Evolutionary conservation across 2,329 filamentous ascomycete genomes (phyloP).

Genomic region (Claviceps purpurea): DNA sequence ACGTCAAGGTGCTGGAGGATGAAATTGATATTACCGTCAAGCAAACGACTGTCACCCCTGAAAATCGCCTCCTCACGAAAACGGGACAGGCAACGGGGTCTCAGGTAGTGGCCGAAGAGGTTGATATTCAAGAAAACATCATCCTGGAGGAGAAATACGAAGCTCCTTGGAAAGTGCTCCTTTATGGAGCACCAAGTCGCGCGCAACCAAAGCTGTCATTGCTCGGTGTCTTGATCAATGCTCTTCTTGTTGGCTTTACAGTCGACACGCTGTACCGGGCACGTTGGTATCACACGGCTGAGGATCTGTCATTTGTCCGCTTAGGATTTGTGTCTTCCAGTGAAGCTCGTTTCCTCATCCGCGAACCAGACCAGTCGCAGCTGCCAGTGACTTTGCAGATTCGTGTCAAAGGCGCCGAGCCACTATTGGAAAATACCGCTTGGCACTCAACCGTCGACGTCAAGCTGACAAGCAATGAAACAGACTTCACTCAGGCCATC

Average conservation of each 20-base stretch:
- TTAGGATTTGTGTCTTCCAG: slow-evolving; percentile 75
- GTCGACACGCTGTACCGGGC: slow-evolving; percentile 70
- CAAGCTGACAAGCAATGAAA: slow-evolving; percentile 54
- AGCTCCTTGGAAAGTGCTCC: slow-evolving; percentile 48
- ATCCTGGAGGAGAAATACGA: slow-evolving; percentile 43
- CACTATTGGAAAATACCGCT: slow-evolving; percentile 39
- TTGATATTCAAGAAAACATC: slow-evolving; percentile 52
- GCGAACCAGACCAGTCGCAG: slow-evolving; percentile 64
- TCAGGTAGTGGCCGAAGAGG: slow-evolving; percentile 31
- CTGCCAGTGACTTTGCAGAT: slow-evolving; percentile 66
- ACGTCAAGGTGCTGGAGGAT: slow-evolving; percentile 46
- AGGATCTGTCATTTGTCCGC: slow-evolving; percentile 73
- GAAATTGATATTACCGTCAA: slow-evolving; percentile 43
- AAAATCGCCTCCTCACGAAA: slow-evolving; percentile 17
- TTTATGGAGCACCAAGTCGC: slow-evolving; percentile 64
- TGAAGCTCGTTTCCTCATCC: slow-evolving; percentile 67
- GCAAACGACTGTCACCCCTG: slow-evolving; percentile 25
- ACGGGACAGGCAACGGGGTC: slow-evolving; percentile 19
- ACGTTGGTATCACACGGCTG: slow-evolving; percentile 51
- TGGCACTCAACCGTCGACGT: slow-evolving; percentile 59
- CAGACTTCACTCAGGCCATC: slow-evolving; percentile 69
- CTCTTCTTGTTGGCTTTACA: slow-evolving; percentile 52
- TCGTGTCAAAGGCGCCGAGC: slow-evolving; percentile 36
- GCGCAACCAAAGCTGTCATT: slow-evolving; percentile 53
- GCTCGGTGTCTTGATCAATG: slow-evolving; percentile 59